These are phyloP conservation scores for Claviceps humidiphila DNA, from an alignment of 2,329 filamentous ascomycete genomes.

Conservation along the genomic window DNA sequence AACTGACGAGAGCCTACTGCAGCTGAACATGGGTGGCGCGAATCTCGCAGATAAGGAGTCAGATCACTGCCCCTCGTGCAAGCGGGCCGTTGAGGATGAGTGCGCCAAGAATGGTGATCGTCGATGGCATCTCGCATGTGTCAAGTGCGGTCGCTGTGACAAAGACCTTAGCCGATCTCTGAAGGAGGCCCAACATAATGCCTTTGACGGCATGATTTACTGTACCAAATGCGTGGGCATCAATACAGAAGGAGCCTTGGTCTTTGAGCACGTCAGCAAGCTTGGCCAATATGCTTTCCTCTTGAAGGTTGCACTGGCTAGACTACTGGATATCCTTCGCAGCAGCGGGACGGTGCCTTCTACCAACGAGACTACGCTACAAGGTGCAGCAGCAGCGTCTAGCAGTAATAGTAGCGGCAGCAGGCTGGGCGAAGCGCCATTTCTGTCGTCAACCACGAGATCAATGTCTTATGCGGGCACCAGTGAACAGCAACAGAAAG, in stretches of 20 bases:
- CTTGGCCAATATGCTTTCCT: conserved; percentile 92
- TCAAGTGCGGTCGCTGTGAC: conserved; percentile 56
- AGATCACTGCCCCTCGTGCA: conserved; percentile 73
- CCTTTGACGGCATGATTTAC: conserved; percentile 53
- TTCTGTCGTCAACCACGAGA: conserved; percentile 50
- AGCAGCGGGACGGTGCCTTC: conserved; percentile 70
- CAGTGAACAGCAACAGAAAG: conserved; percentile 28
- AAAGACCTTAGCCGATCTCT: conserved; percentile 56
- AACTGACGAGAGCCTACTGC: conserved; percentile 54
- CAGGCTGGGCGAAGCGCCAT: conserved; percentile 16
- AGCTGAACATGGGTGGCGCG: conserved; percentile 51
- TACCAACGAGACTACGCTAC: conserved; percentile 48
- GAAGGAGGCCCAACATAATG: conserved; percentile 57
- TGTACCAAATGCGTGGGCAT: conserved; percentile 55
- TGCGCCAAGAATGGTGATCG: conserved; percentile 63
- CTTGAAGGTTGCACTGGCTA: conserved; percentile 77
- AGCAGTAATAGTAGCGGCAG: not conserved
- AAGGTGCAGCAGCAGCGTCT: conserved; percentile 6
- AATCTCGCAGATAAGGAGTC: conserved; percentile 61
- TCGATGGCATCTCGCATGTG: conserved; percentile 74
- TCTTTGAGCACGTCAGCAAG: conserved; percentile 66
- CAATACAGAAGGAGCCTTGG: conserved; percentile 35
- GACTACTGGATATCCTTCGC: conserved; percentile 75
- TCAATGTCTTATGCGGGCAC: conserved; percentile 61
- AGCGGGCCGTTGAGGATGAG: conserved; percentile 86